Base-by-base conservation (phyloP, 129 eudicot species). In the Flaveria brownii region DNA sequence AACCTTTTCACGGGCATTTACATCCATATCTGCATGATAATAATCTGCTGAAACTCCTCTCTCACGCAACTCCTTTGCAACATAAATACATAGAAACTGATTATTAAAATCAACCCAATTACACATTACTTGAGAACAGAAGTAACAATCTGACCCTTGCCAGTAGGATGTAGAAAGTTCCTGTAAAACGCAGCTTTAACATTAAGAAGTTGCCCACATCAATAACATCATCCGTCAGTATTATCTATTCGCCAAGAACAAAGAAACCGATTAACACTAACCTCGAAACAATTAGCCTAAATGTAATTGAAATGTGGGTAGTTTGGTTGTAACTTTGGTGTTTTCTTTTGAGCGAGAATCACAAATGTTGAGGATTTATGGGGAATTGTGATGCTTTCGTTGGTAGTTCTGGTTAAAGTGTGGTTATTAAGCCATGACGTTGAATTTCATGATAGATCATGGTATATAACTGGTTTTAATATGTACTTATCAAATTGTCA, bases 11-110 rank as follows among this genome's bases (percentile, higher is more conserved):
- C 97, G 96, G 62, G 83, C 82, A 80, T 84, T 83, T 64, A 84
- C 96, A 78, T 95, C 99, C 99, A 91, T 95, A 85, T 95, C 97
- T 51, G 97, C 97, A 82, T 95, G 99, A 82, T 95, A 95, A 80
- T 84, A 82, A 78, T 91, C 93, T 71, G 99, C 99, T 57, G 91
- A 84, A 71, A 95, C 89, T 52, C 94, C 92, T 70, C 93, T 89
- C 72, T 87, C 92, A 54, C 91, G 87, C 70, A 95, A 79, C 83
- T 95, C 99, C 80, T 75, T 84, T 49, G 97, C 96, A 86, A 95
- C 97, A n/a, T n/a, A n/a, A n/a, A 36, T 36, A 36, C 41, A 36
- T 0, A 3, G 7, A 36, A 36, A 36, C 6, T 0, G 4, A 36
- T 36, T 3, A 3, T 36, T 36, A 36, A 36, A 33, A 36, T 36